phyloP scores from a whole-genome alignment of 2,329 filamentous ascomycete genomes.

The Aureobasidium sp. region DNA sequence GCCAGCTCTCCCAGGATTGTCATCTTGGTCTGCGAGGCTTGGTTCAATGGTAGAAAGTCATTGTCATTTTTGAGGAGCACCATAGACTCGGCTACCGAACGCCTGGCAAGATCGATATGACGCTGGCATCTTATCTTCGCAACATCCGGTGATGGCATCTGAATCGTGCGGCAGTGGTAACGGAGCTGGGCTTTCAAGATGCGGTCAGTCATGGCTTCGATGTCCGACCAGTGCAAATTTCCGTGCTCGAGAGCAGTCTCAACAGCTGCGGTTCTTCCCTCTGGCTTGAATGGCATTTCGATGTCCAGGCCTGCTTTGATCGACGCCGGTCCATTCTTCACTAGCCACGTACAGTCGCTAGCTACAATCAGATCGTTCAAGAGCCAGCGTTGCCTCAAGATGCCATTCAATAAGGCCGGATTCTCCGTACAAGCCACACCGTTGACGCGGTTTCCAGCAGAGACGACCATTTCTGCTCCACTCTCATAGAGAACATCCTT shows the following conservation, averaged over 20 bases:
- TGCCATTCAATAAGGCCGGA: slow-evolving; percentile 15
- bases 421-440: slow-evolving; percentile 19
- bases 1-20: slow-evolving; percentile 18
- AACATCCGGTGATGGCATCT: neutral
- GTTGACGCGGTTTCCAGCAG: slow-evolving; percentile 19
- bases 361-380: slow-evolving; percentile 18
- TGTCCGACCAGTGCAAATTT: neutral
- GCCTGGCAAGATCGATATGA: slow-evolving; percentile 17
- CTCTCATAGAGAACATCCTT: slow-evolving; percentile 15
- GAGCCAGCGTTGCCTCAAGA: slow-evolving; percentile 18
- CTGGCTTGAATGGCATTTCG: slow-evolving; percentile 17
- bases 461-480: slow-evolving; percentile 17
- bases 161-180: neutral
- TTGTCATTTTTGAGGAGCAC: slow-evolving; percentile 19
- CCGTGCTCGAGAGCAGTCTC: slow-evolving; percentile 5
- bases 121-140: slow-evolving; percentile 16
- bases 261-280: slow-evolving; percentile 12
- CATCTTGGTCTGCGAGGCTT: neutral
- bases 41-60: neutral
- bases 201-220: neutral
- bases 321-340: slow-evolving; percentile 17
- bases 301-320: slow-evolving; percentile 19
- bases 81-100: slow-evolving; percentile 17
- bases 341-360: slow-evolving; percentile 18
- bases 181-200: neutral